These are phyloP conservation scores for Camellia granthamiana DNA, from an alignment of 148 eudicot genomes.

Conservation along the genomic window DNA sequence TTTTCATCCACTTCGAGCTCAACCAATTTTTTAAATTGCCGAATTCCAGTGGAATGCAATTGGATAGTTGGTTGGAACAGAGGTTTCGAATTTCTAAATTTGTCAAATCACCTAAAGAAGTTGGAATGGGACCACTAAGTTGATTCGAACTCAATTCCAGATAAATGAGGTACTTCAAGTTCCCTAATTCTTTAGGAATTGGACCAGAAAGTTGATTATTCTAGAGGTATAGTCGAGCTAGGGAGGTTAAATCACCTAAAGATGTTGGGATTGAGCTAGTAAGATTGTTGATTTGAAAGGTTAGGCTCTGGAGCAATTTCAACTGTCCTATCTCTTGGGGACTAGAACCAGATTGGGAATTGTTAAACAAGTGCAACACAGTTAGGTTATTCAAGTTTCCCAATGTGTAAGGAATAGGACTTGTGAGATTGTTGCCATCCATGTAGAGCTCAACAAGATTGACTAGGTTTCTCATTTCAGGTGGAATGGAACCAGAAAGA, in stretches of 20 bases:
- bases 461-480: background rate
- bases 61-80: slow-evolving; percentile 19
- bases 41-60: slow-evolving; percentile 23
- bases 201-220: background rate
- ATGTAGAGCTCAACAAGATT: background rate
- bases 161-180: slow-evolving; percentile 17
- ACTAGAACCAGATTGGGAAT: background rate
- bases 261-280: slow-evolving; percentile 21
- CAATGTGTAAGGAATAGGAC: background rate
- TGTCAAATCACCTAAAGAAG: slow-evolving; percentile 9
- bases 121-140: slow-evolving; percentile 22
- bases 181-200: slow-evolving; percentile 23
- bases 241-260: slow-evolving; percentile 3
- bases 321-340: background rate
- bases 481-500: slow-evolving; percentile 20
- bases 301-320: background rate
- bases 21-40: slow-evolving; percentile 16
- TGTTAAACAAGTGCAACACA: background rate
- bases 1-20: slow-evolving; percentile 21
- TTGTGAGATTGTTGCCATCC: background rate
- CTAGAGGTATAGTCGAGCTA: background rate
- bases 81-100: slow-evolving; percentile 17
- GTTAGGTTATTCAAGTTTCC: background rate
- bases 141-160: slow-evolving; percentile 26
- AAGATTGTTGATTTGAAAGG: background rate